Evolutionary conservation across 1,139 yeast genomes (phyloP).

Genomic region (Suhomyces maxii): DNA sequence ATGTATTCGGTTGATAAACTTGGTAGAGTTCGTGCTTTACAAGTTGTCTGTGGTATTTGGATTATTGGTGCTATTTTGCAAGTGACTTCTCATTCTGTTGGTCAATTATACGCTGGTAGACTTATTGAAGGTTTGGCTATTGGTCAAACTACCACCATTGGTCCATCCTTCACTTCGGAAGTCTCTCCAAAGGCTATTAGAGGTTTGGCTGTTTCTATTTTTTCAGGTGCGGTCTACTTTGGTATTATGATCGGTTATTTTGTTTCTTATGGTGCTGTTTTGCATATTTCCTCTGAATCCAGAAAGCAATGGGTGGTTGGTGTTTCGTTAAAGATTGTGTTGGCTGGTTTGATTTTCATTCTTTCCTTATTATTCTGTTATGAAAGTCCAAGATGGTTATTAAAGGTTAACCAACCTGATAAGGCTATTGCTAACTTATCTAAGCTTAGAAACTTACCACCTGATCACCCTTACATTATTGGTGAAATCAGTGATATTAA

Average conservation of each 20-base stretch:
- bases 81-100: conserved; percentile 42
- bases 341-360: conserved; percentile 44
- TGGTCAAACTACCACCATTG: conserved; percentile 58
- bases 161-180: conserved; percentile 56
- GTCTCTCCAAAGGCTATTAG: conserved; percentile 54
- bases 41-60: conserved; percentile 47
- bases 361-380: conserved; percentile 37
- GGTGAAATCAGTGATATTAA: conserved; percentile 55
- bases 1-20: conserved; percentile 51
- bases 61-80: conserved; percentile 50
- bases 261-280: conserved; percentile 43
- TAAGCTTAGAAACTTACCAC: conserved; percentile 49
- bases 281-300: conserved; percentile 30
- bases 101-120: conserved; percentile 56
- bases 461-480: conserved; percentile 50
- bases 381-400: conserved; percentile 50
- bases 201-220: conserved; percentile 51
- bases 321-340: conserved; percentile 31
- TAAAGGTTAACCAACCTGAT: conserved; percentile 38
- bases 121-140: conserved; percentile 55
- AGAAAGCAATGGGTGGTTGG: conserved; percentile 37
- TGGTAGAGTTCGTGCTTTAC: conserved; percentile 57
- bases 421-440: conserved; percentile 38
- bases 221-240: conserved; percentile 56
- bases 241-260: conserved; percentile 57